Conservation (phyloP, 148 eudicot species). For the Chenopodium album region DNA sequence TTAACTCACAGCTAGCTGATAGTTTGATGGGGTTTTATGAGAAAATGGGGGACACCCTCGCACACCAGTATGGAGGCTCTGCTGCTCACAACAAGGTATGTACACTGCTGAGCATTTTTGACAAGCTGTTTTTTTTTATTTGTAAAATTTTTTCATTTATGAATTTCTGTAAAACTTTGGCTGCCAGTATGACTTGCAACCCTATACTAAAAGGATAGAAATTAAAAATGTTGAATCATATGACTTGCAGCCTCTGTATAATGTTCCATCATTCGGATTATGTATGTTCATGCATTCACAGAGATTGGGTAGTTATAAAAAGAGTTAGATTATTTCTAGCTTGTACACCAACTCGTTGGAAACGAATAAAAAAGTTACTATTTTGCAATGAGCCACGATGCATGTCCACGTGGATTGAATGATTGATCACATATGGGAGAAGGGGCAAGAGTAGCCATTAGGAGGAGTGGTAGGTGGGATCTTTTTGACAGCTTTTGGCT, state of each 20-base stretch:
- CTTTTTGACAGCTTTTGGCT: too few relatives aligned
- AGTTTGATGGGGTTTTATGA: constrained; percentile 78
- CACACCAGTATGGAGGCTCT: constrained; percentile 94
- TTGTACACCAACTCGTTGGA: background rate
- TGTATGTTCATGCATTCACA: background rate
- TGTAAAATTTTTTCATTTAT: background rate
- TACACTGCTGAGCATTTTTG: background rate
- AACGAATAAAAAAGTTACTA: background rate
- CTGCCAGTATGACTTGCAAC: background rate
- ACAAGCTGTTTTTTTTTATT: background rate
- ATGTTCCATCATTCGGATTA: background rate
- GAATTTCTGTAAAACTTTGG: background rate
- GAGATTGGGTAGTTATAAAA: too few relatives aligned
- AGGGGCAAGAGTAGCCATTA: too few relatives aligned
- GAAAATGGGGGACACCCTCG: constrained; percentile 95
- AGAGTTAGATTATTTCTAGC: background rate
- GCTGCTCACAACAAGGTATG: constrained; percentile 94
- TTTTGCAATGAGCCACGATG: too few relatives aligned
- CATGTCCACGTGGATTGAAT: too few relatives aligned
- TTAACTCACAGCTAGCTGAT: constrained; percentile 69
- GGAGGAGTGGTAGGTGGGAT: too few relatives aligned
- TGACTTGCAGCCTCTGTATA: background rate
- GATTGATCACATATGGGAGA: too few relatives aligned
- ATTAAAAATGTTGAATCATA: background rate
- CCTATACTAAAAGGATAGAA: background rate